Evolutionary conservation across 306 rosid genomes (phyloP), one percentile per base, ranked within the genome.

Genomic region (Vigna mungo): DNA sequence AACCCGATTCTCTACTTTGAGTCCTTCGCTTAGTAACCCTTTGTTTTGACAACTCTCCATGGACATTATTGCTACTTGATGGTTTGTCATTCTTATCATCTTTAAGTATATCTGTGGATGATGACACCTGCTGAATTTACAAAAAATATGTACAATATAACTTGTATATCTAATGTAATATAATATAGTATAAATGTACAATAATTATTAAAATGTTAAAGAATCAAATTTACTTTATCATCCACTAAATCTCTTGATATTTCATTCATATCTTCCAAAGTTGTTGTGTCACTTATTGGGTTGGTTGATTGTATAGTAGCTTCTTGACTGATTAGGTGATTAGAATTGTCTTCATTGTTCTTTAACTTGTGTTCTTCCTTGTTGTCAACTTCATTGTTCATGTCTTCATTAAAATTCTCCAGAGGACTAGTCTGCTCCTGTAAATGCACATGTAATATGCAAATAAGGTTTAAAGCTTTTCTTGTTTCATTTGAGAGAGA

Each of bases 381-480:
- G 2, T 53, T 78, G 39, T 7, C 0, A 7, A 18, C 72, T 52
- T 56, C 81, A 54, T 60, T 75, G 47, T 69, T 78, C 23, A 20
- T 77, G 10, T 51, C 85, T 84, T 76, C 75, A 43, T 32, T 53
- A 39, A 43, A 49, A 66, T 67, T 81, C 70, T 62, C 68, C 0
- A 44, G 46, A 44, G 23, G 14, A 71, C 64, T 70, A 68, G 61
- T 46, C 0, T 16, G 76, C 25, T 71, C 87, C 90, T 90, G 58
- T 72, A 37, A 67, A 59, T 58, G 15, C 72, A 80, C 36, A 30
- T 59, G 59, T 56, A 32, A 9, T 17, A 17, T 23, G 2, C 11
- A 63, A 77, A 53, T 63, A 62, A 59, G 17, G 1, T 4, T 54
- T 48, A 6, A 58, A 59, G 11, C 9, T 51, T 21, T 71, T 17